Conservation (phyloP, 192 early-diverging fungal species). For the Coemansia sp. region DNA sequence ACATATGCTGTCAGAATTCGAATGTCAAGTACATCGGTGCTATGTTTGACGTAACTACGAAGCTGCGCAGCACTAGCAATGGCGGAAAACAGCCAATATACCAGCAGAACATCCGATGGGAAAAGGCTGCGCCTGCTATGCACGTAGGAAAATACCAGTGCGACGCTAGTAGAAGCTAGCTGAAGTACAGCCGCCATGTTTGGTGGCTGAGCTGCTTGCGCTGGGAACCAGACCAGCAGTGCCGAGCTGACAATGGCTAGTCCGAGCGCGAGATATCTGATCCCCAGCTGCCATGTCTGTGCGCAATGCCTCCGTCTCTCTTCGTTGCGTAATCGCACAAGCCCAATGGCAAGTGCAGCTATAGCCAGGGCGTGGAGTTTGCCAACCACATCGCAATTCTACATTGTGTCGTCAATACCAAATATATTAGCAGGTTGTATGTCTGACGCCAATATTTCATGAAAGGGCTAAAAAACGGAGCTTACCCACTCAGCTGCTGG, state of each 20-base stretch:
- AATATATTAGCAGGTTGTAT: not conserved
- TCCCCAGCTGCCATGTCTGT: not conserved
- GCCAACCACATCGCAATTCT: not conserved
- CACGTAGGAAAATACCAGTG: slow-evolving; percentile 9
- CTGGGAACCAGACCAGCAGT: not conserved
- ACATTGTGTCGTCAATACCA: not conserved
- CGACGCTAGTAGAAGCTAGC: not conserved
- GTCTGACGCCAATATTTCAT: not conserved
- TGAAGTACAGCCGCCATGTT: slow-evolving; percentile 2
- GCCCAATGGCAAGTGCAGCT: not conserved
- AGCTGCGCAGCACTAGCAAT: not conserved
- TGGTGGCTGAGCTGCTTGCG: not conserved
- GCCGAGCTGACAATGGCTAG: not conserved
- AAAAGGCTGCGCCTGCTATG: not conserved
- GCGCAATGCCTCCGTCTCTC: not conserved
- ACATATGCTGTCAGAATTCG: not conserved
- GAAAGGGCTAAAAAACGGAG: not conserved
- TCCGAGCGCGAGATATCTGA: not conserved
- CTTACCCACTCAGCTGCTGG: not conserved
- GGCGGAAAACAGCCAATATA: slow-evolving; percentile 23
- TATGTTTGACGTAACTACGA: not conserved
- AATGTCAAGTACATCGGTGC: not conserved
- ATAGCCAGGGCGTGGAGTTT: not conserved
- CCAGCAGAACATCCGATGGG: slow-evolving; percentile 21
- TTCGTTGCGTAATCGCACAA: not conserved